Evolutionary conservation across 2,329 filamentous ascomycete species (phyloP).

Genomic region (Sphaceloma murrayae): DNA sequence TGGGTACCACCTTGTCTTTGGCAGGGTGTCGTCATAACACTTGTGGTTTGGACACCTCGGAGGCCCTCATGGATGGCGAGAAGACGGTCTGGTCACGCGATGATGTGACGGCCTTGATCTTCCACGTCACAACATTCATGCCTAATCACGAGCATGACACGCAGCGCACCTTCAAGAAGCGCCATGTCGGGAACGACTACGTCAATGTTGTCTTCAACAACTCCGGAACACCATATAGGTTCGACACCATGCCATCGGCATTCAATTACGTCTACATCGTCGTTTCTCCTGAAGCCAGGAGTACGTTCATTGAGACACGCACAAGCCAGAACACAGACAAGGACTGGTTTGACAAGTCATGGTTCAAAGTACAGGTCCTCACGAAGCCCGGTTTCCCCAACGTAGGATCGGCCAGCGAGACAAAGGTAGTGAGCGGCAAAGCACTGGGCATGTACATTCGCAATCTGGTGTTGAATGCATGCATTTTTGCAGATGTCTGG

Average conservation of each 20-base stretch:
- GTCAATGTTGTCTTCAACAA: conserved; percentile 99
- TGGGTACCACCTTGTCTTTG: conserved; percentile 73
- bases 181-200: conserved; percentile 93
- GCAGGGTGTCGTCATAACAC: conserved; percentile 83
- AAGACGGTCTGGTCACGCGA: conserved; percentile 93
- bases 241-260: conserved; percentile 84
- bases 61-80: conserved; percentile 65
- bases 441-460: conserved; percentile 79
- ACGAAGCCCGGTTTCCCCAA: conserved; percentile 83
- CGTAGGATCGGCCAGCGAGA: conserved; percentile 78
- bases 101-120: conserved; percentile 87
- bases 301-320: conserved; percentile 62
- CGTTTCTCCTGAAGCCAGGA: conserved; percentile 75
- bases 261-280: conserved; percentile 98
- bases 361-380: conserved; percentile 79
- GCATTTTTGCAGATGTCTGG: conserved; percentile 91
- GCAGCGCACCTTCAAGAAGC: conserved; percentile 68
- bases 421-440: conserved; percentile 77
- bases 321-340: conserved; percentile 31
- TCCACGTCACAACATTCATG: conserved; percentile 96
- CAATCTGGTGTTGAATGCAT: conserved; percentile 82
- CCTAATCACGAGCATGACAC: conserved; percentile 70
- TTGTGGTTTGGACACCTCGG: conserved; percentile 72
- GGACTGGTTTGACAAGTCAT: conserved; percentile 34
- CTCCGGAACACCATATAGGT: conserved; percentile 74